Evolutionary conservation across 208 protist genomes (phyloP).

Genomic region (Crithidia mellificae): DNA sequence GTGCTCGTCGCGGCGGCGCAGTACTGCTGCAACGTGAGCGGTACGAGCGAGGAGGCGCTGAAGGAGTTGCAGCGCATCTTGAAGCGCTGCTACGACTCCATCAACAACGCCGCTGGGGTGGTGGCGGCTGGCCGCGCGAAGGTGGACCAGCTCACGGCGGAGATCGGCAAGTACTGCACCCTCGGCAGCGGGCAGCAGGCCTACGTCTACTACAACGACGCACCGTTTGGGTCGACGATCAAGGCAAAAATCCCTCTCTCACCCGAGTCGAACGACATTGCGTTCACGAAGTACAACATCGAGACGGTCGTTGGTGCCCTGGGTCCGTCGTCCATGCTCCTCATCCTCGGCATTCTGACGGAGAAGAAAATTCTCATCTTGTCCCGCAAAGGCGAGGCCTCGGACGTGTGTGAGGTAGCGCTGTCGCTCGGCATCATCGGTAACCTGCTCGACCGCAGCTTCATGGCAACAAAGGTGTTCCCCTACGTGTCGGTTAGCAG

Average conservation of each 20-base stretch:
- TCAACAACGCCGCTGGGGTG: constrained; percentile 38
- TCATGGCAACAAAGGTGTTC: constrained; percentile 73
- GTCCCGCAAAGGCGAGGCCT: constrained; percentile 51
- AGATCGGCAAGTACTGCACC: constrained; percentile 43
- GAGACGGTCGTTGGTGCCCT: constrained; percentile 63
- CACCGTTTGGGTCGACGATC: constrained; percentile 52
- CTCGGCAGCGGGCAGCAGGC: constrained; percentile 35
- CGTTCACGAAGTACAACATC: constrained; percentile 56
- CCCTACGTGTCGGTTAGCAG: constrained; percentile 78
- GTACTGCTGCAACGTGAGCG: constrained; percentile 70
- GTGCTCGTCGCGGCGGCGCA: constrained; percentile 64
- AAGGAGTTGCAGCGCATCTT: constrained; percentile 55
- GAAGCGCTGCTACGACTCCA: constrained; percentile 54
- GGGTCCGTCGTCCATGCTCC: constrained; percentile 57
- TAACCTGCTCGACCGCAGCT: constrained; percentile 62
- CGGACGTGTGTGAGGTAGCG: constrained; percentile 75
- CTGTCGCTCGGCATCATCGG: constrained; percentile 69
- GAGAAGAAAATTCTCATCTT: constrained; percentile 83
- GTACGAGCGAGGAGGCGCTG: constrained; percentile 49
- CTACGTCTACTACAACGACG: constrained; percentile 44
- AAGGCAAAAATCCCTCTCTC: constrained; percentile 53
- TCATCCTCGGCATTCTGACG: constrained; percentile 59
- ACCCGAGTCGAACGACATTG: constrained; percentile 52
- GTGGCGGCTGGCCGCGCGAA: constrained; percentile 31
- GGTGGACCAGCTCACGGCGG: constrained; percentile 37